Evolutionary conservation across 805 yeast genomes (phyloP).

Genomic region (Priceomyces haplophilus): DNA sequence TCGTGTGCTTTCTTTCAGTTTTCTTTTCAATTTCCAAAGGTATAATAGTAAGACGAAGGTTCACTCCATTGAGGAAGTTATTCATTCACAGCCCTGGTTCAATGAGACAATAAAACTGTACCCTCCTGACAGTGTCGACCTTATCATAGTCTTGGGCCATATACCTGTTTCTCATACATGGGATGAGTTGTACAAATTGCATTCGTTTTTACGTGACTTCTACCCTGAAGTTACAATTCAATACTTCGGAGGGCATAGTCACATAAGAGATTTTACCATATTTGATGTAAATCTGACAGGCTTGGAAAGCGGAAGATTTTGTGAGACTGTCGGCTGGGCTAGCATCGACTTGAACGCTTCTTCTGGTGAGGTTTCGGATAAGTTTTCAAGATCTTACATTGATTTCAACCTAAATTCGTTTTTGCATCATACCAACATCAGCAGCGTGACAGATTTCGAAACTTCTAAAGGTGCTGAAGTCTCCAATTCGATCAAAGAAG

Average conservation of each 20-base stretch:
- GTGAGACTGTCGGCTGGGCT: slow-evolving; percentile 91
- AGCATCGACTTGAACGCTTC: slow-evolving; percentile 45
- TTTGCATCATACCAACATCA: slow-evolving; percentile 52
- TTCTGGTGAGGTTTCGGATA: slow-evolving; percentile 11
- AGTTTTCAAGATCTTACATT: slow-evolving; percentile 62
- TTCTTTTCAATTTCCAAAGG: slow-evolving; percentile 71
- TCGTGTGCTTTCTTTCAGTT: slow-evolving; percentile 68
- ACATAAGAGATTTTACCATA: slow-evolving; percentile 76
- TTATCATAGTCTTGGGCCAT: slow-evolving; percentile 74
- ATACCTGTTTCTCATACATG: slow-evolving; percentile 57
- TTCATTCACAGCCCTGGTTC: slow-evolving; percentile 63
- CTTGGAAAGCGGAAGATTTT: slow-evolving; percentile 88
- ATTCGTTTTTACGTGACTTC: slow-evolving; percentile 47
- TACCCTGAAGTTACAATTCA: slow-evolving; percentile 70
- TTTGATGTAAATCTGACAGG: slow-evolving; percentile 69
- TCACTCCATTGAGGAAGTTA: slow-evolving; percentile 52
- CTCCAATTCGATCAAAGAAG: slow-evolving; percentile 39
- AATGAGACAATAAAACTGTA: slow-evolving; percentile 33
- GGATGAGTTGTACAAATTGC: slow-evolving; percentile 50
- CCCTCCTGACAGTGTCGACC: slow-evolving; percentile 49
- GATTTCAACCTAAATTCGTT: slow-evolving; percentile 80
- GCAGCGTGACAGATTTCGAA: slow-evolving; percentile 35
- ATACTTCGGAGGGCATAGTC: slow-evolving; percentile 93
- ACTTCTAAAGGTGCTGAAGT: slow-evolving; percentile 55
- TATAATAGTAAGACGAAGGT: slow-evolving; percentile 62